Percentiles rank a stretch among this genome's conserved stretches.
Conservation (phyloP, 306 rosid genomes). For the Casuarina cunninghamiana region DNA sequence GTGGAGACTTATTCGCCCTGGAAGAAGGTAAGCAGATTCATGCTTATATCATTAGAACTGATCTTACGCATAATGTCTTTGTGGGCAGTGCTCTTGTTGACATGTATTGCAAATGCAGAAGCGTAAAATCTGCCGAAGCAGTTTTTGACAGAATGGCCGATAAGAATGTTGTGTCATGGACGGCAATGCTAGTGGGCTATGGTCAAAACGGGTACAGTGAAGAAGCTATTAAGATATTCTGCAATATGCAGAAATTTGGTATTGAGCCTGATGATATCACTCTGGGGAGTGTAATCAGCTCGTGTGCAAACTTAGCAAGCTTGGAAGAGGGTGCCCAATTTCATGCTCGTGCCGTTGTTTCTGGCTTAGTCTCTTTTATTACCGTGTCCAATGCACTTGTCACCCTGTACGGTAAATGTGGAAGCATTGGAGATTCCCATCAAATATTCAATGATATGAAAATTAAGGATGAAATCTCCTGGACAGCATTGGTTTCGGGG, state of each 20-base stretch:
- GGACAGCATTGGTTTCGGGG: constrained; percentile 95
- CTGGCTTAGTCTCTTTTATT: constrained; percentile 62
- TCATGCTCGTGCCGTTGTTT: constrained; percentile 73
- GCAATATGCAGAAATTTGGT: constrained; percentile 79
- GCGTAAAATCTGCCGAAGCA: constrained; percentile 60
- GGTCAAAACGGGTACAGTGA: constrained; percentile 86
- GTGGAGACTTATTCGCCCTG: constrained; percentile 67
- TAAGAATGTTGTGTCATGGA: constrained; percentile 91
- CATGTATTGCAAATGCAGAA: constrained; percentile 86
- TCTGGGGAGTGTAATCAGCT: constrained; percentile 85
- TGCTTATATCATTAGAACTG: constrained; percentile 66
- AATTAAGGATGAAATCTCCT: constrained; percentile 71
- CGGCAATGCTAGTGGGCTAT: constrained; percentile 88
- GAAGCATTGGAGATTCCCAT: constrained; percentile 68
- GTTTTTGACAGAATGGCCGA: constrained; percentile 70
- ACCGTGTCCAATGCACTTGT: constrained; percentile 89
- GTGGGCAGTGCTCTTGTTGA: constrained; percentile 94
- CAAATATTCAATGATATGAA: constrained; percentile 69
- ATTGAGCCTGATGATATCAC: constrained; percentile 80
- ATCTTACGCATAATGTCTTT: constrained; percentile 62
- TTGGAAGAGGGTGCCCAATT: constrained; percentile 94
- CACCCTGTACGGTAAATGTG: constrained; percentile 84
- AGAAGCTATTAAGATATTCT: constrained; percentile 77
- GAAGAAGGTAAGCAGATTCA: constrained; percentile 81
- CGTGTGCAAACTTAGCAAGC: constrained; percentile 93